Base-by-base conservation (phyloP, 2,329 filamentous ascomycete species). In the Penicillium paneum region DNA sequence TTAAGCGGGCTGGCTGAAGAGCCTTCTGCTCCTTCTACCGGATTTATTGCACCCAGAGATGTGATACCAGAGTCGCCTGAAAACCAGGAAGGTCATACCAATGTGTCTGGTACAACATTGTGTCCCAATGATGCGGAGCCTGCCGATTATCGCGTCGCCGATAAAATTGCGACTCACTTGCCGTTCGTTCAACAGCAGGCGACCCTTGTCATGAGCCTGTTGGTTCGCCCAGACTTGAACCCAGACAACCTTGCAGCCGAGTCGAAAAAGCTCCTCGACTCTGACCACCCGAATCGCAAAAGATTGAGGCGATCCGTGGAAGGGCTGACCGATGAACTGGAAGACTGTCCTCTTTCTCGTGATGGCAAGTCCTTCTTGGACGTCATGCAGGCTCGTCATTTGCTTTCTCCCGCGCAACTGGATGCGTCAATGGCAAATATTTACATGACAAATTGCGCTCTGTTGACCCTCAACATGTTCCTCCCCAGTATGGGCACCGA, bases 361-460 rank as follows among this genome's bases (percentile, higher is more conserved):
- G 62, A 66, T 5, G 52, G 55, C 3, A 55, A 65, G 2, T 60
- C 64, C 0, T 79, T 76, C 42, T 73, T 81, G 35, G 65, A 72
- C 39, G 59, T 64, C 4, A 50, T 59, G 1, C 55, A 66, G 8
- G 62, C 77, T 29, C 55, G 69, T 31, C 51, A 56, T 11, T 60
- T 67, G 40, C 58, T 79, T 13, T 62, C 67, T 12, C 63, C 65
- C 1, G 57, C 62, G n/a, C 34, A 64, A 21, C 46, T 65, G 4
- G 56, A 61, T 13, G 56, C 68, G 64, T 8, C 73, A 71, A 10
- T 68, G 70, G 65, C 71, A 3, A 62, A 78, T 19, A 52, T 81
- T 5, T 67, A 78, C 52, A 67, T 71, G 34, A 74, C 76, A 12
- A 81, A 81, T 60, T 73, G 69, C 54, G 68, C 71, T 21, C 63